Percentiles rank a stretch among this genome's conserved stretches.
Evolutionary conservation across 306 rosid genomes (phyloP).

Genomic region (Dalbergia cultrata): DNA sequence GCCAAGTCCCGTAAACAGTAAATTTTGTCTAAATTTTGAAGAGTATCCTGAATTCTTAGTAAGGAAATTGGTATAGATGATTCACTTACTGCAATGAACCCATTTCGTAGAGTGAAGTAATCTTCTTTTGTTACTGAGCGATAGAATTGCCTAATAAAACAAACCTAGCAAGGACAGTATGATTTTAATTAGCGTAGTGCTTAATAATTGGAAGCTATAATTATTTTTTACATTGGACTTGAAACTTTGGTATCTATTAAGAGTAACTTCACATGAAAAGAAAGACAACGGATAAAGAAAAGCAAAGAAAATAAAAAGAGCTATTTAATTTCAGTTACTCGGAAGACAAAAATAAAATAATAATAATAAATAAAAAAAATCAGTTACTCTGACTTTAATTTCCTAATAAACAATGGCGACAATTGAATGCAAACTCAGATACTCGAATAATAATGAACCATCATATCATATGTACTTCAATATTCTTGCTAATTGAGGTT

Average conservation of each 20-base stretch:
- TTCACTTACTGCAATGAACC: conserved; percentile 68
- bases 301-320: not conserved
- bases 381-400: too few species aligned
- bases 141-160: conserved; percentile 66
- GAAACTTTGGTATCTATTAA: too few species aligned
- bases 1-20: conserved; percentile 17
- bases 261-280: not conserved
- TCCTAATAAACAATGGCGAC: not conserved
- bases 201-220: not conserved
- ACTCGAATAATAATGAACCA: not conserved
- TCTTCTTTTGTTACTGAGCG: conserved; percentile 69
- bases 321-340: not conserved
- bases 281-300: too few species aligned
- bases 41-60: conserved; percentile 27
- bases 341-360: too few species aligned
- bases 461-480: too few species aligned
- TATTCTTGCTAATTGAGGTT: not conserved
- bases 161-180: conserved; percentile 48
- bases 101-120: conserved; percentile 73
- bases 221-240: not conserved
- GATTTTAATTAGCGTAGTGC: not conserved
- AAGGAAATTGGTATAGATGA: conserved; percentile 10
- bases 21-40: conserved; percentile 13
- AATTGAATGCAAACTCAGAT: not conserved
- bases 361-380: too few species aligned